phyloP scores from a whole-genome alignment of 768 basidiomycete genomes.

The Auricularia heimuer region DNA sequence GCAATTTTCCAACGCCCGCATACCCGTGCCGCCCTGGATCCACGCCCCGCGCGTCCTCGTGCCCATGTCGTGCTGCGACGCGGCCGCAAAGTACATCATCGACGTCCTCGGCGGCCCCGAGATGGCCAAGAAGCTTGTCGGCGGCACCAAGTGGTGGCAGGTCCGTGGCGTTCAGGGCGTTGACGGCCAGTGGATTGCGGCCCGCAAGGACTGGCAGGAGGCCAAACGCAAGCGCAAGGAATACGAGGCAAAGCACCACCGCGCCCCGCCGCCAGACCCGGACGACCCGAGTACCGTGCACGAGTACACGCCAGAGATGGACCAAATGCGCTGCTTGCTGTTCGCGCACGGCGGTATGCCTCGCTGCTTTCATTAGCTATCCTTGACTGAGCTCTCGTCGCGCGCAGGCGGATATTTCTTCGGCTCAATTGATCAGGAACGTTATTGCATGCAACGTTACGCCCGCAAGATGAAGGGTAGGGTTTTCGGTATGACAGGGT shows the following conservation, averaged over 20 bases:
- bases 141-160: conserved; percentile 97
- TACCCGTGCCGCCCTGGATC: conserved; percentile 26
- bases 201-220: conserved; percentile 74
- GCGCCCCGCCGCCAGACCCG: conserved; percentile 13
- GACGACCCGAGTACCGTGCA: conserved; percentile 21
- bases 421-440: conserved; percentile 68
- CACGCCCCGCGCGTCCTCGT: conserved; percentile 20
- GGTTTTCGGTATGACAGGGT: conserved; percentile 37
- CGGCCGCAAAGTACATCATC: conserved; percentile 50
- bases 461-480: conserved; percentile 91
- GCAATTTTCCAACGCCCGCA: conserved; percentile 44
- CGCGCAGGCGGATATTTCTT: conserved; percentile 50
- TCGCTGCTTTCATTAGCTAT: no score
- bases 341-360: conserved; percentile 40
- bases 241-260: conserved; percentile 26
- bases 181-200: conserved; percentile 79
- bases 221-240: conserved; percentile 49
- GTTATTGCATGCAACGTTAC: conserved; percentile 31
- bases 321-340: conserved; percentile 75
- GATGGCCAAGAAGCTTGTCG: conserved; percentile 51
- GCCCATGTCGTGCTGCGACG: conserved; percentile 14
- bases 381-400: background rate
- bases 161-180: conserved; percentile 75
- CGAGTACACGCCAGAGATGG: conserved; percentile 61
- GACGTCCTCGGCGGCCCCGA: conserved; percentile 73